These are phyloP conservation scores for Eimeria falciformis DNA, from an alignment of 169 alveolate genomes.

Conservation along the genomic window DNA sequence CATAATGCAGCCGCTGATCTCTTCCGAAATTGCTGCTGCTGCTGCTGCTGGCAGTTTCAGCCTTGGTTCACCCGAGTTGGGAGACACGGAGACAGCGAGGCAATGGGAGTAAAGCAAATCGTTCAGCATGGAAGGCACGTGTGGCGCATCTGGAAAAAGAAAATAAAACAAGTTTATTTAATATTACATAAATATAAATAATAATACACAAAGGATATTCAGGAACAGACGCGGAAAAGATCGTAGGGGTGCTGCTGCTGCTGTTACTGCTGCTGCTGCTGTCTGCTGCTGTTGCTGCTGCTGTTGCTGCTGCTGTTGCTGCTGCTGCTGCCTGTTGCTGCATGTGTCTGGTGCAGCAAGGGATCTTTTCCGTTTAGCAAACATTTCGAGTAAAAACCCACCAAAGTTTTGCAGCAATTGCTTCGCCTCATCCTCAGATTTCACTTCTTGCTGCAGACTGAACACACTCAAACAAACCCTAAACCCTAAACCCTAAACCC, in stretches of 20 bases:
- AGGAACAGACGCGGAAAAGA: too few relatives aligned
- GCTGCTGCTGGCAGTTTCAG: background rate
- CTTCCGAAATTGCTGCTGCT: background rate
- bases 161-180: too few relatives aligned
- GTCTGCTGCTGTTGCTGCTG: too few relatives aligned
- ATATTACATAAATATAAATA: too few relatives aligned
- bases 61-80: background rate
- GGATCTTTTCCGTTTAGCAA: too few relatives aligned
- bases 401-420: background rate
- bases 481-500: conserved; percentile 27
- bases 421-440: conserved; percentile 1
- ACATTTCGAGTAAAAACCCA: background rate
- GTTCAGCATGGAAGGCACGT: conserved; percentile 3
- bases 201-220: too few relatives aligned
- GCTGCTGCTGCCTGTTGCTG: too few relatives aligned
- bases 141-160: background rate
- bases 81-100: background rate
- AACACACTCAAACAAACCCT: conserved; percentile 16
- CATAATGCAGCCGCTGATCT: background rate
- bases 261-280: too few relatives aligned
- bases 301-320: too few relatives aligned
- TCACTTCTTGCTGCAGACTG: background rate
- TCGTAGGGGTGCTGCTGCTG: too few relatives aligned
- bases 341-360: too few relatives aligned
- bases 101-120: background rate